Base-by-base conservation (phyloP, 306 rosid species). In the Acacia acuminata region DNA sequence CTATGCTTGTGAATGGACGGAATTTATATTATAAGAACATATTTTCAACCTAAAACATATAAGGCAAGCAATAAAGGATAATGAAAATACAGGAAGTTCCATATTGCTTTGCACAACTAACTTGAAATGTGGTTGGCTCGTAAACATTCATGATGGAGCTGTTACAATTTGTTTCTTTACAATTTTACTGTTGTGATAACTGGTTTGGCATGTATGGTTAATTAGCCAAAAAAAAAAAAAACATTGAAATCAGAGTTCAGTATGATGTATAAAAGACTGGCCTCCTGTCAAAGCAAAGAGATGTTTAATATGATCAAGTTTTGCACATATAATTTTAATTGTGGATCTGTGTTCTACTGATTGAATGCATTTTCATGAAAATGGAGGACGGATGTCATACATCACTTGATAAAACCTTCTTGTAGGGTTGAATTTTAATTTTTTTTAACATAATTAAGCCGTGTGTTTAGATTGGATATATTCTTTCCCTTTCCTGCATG, bases 141-240 rank as follows among this genome's bases (percentile, higher is more conserved):
- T 32, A 13, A 40, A 42, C 74, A 40, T 69, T 42, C 16, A 6
- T 4, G 13, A 13, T 69, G 32, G 3, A 42, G 50, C 14, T n/a
- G 8, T 69, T 1, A 3, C 32, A 40, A 70, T 70, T 53, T 34
- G 48, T 53, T 50, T 25, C 58, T 20, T 71, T 19, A 10, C 17
- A 20, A 10, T 19, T 75, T 6, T 44, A 8, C 65, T 61, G n/a
- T 76, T 42, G 50, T 75, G 73, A 58, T 61, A 27, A 75, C 38
- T 34, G 7, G 13, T 63, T 47, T 71, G 47, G 50, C 56, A 48
- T 17, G 47, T 81, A 8, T 77, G 84, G 79, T 50, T 75, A 10
- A 58, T 70, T 27, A 53, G 55, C 20, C 25, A 30, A 32, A 27
- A 27, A 27, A 47, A 5, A 63, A 16, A 27, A 47, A 5, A 63